Base-by-base conservation (phyloP, 1,284 basidiomycete species). In the Salmacisia buchloeana region DNA sequence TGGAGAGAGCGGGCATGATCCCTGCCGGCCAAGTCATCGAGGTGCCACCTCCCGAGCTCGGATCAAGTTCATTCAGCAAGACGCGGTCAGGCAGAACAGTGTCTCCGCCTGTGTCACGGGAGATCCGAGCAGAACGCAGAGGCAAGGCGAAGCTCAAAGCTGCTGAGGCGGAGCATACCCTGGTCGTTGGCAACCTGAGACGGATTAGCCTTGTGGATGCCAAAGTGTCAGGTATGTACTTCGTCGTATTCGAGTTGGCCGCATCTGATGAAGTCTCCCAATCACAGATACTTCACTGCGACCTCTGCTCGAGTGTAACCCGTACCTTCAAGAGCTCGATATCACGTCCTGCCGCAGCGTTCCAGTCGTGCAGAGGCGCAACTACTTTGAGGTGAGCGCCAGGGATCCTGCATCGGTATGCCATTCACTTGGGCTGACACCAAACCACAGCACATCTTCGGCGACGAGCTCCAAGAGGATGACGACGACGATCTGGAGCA, bases 331-430 rank as follows among this genome's bases (percentile, higher is more conserved):
- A n/a, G 3, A 54, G 29, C 31, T 54, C 27, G 29, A 54, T n/a
- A 25, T 54, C 13, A 54, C 49, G 18, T 54, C 49, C 7, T 54
- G 49, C 21, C 23, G 49, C 13, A 54, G 49, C n/a, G 49, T 54
- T 25, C 49, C 49, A 15, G 31, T 54, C 29, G 49, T 27, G n/a
- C 25, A 27, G 18, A 7, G 49, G 29, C 49, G 49, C 9, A 54
- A 54, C 49, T 54, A 54, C 31, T 54, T 54, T 33, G 49, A 54
- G 39, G 39, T 43, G 39, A 43, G 39, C 39, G 39, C 15, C 6
- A 5, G 15, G 18, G 23, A 5, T 5, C 18, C 15, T 43, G 39
- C 39, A 3, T 13, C 18, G 15, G 39, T 18, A n/a, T 5, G 23
- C 39, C 39, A n/a, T 13, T 21, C 15, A 9, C 5, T n/a, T 43